Base-by-base conservation (phyloP, 2,329 filamentous ascomycete species). In the Beauveria brongniartii region DNA sequence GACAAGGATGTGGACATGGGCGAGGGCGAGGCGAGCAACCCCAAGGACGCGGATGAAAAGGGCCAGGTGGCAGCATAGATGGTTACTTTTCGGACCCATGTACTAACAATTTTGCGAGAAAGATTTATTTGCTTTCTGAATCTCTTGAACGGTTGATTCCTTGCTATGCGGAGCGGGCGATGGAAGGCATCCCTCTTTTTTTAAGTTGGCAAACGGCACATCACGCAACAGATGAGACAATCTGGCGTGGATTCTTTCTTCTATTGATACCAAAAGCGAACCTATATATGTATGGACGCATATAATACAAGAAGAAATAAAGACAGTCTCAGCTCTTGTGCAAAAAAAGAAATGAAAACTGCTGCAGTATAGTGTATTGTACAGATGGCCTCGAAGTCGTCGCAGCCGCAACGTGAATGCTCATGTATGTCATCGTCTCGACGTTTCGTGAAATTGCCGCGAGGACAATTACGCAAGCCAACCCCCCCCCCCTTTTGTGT, bases 1-100 rank as follows among this genome's bases (percentile, higher is more conserved):
- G 48, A 55, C 14, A 68, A 70, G 62, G 72, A 74, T 37, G 68
- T 72, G 7, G 69, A 71, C n/a, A 73, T 73, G 73, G 63, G 62
- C 50, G 69, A 72, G 7, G 63, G 61, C 6, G 30, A 60, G 3
- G 54, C 53, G 43, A 68, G 70, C 12, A 62, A 62, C 5, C 40
- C 55, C 22, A 61, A 61, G 44, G 56, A 60, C 4, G 55, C 28
- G 37, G 54, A 60, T 30, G 44, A 28, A 47, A 48, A 57, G 20
- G 30, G 40, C 24, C 51, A 57, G 41, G 47, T 61, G 55, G 48
- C 57, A 34, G 58, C 41, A 28, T 59, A 59, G 43, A 37, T 24
- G 52, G 30, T 10, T n/a, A 16, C 24, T 7, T 20, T 26, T 34
- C n/a, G 47, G 41, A 43, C n/a, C 22, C 20, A 48, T 52, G 60